Base-by-base conservation (phyloP, 495 filamentous ascomycete genomes). In the Hypoxylon rickii region DNA sequence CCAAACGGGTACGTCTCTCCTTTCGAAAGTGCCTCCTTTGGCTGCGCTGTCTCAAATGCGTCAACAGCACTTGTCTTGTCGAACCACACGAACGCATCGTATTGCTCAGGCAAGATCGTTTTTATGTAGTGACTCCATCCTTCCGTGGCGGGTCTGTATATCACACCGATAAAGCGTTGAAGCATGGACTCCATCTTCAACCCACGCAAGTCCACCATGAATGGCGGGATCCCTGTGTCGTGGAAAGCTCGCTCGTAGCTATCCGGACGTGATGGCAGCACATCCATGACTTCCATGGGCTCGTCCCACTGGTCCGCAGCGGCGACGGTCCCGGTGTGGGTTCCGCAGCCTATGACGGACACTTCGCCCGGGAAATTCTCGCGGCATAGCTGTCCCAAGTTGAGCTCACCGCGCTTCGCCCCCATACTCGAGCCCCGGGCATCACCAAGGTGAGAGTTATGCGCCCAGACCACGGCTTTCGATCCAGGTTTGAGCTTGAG, bases 1-100 rank as follows among this genome's bases (percentile, higher is more conserved):
- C 76, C 78, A 66, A 82, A 83, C 38, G 80, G 80, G 69, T 80
- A 82, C 0, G 79, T 83, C 48, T 81, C 80, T 10, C 70, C 76
- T 24, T 59, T 65, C 16, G 73, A 71, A 51, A 79, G 50, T 1
- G 71, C 51, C 21, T 76, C 79, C 6, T 64, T 63, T 3, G 80
- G 79, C 60, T 81, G 79, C 3, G 72, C 68, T 2, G 38, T 63
- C 63, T 83, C 77, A 43, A 83, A 66, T 11, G 79, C 65, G 18
- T 69, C 54, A 3, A 83, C 78, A 3, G 80, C 80, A 32, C 69
- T 51, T 10, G 76, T 79, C 26, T 43, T 37, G 70, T 83, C 79
- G 56, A 83, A 82, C 77, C 78, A 83, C 16, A 82, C 52, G 55
- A 74, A 82, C 0, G 70, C 77, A 61, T 82, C 80, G 34, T 82